Evolutionary conservation across 2,329 filamentous ascomycete species (phyloP).

Genomic region (Curvularia eragrostidis): DNA sequence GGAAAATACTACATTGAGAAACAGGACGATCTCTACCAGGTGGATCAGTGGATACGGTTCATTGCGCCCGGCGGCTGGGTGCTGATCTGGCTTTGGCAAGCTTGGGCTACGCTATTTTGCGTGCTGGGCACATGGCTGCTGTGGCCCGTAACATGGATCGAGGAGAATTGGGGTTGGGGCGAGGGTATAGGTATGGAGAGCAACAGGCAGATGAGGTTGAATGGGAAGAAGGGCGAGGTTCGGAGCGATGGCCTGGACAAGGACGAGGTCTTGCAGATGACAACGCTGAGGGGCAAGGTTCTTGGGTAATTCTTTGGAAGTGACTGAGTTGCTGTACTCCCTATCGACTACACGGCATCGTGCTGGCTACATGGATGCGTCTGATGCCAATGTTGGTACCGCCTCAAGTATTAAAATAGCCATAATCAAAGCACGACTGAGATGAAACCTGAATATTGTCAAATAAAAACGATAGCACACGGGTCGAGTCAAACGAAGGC

Average conservation of each 20-base stretch:
- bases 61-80: constrained; percentile 64
- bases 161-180: constrained; percentile 29
- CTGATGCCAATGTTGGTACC: not conserved
- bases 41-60: constrained; percentile 77
- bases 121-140: constrained; percentile 62
- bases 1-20: constrained; percentile 72
- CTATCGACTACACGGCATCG: not conserved
- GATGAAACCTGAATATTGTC: not conserved
- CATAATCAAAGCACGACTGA: not conserved
- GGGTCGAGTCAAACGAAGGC: not conserved
- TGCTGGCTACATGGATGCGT: not conserved
- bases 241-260: constrained; percentile 20
- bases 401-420: not conserved
- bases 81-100: constrained; percentile 68
- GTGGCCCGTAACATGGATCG: constrained; percentile 54
- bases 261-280: constrained; percentile 18
- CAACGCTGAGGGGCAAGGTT: constrained; percentile 22
- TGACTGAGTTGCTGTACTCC: not conserved
- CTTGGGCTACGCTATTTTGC: constrained; percentile 69
- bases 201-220: constrained; percentile 12
- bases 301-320: constrained; percentile 15
- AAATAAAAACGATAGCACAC: not conserved
- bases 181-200: constrained; percentile 17
- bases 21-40: constrained; percentile 84
- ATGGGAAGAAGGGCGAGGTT: constrained; percentile 10